Base-by-base conservation (phyloP, 2,329 filamentous ascomycete species). In the Oidium heveae region DNA sequence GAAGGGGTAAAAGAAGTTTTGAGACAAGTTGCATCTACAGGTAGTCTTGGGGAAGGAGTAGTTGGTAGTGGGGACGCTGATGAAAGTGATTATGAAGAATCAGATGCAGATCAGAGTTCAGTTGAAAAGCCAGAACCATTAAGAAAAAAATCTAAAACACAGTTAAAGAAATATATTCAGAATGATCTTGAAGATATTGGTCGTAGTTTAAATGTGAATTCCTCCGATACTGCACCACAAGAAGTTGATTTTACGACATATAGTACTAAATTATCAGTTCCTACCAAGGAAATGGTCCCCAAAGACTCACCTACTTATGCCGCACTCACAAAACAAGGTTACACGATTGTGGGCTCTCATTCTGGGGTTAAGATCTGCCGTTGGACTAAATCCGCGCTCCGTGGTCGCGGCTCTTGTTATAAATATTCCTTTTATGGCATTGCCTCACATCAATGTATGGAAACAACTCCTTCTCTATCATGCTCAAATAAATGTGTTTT, bases 401-500 rank as follows among this genome's bases (percentile, higher is more conserved):
- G 89, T 41, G 89, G 89, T 13, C 82, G 89, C 43, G 91, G 89
- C 4, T 94, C 86, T 24, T 98, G 89, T 71, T 98, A 98, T 74
- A 96, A 98, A 65, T 95, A 80, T 68, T 94, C 86, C 0, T 94
- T 98, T 67, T 98, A 98, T 67, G 89, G 89, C 52, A 98, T 98
- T 67, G 79, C 84, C 59, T 95, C 88, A 0, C 91, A 98, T 65
- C 82, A 94, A 58, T 98, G 89, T 68, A 98, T 98, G 91, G 89
- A 98, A 69, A 89, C 89, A 1, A 96, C 89, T 0, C 89, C 89
- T 0, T 94, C 88, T 0, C 76, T 98, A 4, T 94, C 86, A 10
- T 98, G 89, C 73, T 91, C 84, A 58, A 96, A 96, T 71, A 96
- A 98, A 67, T 96, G 91, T 67, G 86, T 98, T 60, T 98, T 96